These are phyloP conservation scores for Eucalyptus pauciflora DNA, from an alignment of 345 rosid species.

Conservation along the genomic window DNA sequence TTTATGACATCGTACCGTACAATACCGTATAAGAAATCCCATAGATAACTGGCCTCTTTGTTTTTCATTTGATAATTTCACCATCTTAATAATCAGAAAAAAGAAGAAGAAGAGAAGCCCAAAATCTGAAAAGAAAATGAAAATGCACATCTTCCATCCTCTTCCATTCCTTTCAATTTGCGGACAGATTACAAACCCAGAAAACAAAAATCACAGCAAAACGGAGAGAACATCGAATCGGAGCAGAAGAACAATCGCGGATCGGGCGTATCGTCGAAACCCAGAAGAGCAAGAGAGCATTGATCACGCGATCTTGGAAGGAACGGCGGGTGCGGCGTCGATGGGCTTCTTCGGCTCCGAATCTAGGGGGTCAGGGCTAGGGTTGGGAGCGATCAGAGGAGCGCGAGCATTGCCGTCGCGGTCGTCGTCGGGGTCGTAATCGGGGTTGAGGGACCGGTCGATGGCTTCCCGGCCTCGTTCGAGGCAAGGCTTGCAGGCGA, in stretches of 20 bases:
- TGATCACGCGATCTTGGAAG: constrained; percentile 11
- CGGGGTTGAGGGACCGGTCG: constrained; percentile 70
- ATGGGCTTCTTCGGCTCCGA: background rate
- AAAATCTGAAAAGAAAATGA: background rate
- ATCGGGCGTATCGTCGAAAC: background rate
- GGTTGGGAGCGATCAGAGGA: constrained; percentile 19
- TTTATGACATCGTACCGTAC: background rate
- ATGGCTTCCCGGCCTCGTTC: constrained; percentile 68
- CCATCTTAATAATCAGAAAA: background rate
- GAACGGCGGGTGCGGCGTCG: constrained; percentile 5
- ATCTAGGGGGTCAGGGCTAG: background rate
- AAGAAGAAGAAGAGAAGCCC: background rate
- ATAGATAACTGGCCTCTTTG: background rate
- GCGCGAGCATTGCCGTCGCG: constrained; percentile 6
- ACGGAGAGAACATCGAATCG: background rate
- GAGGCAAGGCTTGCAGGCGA: constrained; percentile 80
- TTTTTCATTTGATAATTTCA: background rate
- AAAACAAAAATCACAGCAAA: background rate
- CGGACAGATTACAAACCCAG: background rate
- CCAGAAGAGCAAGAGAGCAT: background rate
- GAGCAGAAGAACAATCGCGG: background rate
- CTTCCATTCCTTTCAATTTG: background rate
- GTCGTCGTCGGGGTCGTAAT: constrained; percentile 70
- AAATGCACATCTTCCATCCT: background rate
- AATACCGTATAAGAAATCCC: background rate